Base-by-base conservation (phyloP, 768 basidiomycete species). In the Rhizopogon roseolus region DNA sequence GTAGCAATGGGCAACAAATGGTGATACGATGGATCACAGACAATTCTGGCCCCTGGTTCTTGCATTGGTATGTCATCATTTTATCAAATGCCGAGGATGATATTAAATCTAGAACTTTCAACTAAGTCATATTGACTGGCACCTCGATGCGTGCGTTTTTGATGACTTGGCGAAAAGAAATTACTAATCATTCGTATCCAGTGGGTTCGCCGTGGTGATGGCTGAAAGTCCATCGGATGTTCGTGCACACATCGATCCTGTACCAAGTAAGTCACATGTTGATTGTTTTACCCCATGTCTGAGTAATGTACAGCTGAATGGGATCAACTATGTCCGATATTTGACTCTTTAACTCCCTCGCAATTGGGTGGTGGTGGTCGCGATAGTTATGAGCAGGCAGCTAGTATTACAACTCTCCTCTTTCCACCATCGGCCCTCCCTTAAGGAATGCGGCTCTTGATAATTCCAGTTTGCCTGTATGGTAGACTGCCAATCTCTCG, bases 11-110 rank as follows among this genome's bases (percentile, higher is more conserved):
- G 59, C 59, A 78, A 68, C 64, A 76, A 61, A 73, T 78, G 41
- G 73, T 76, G 7, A 67, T 87, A 37, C 76, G 84, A 46, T 86
- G 80, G 65, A 66, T 71, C 22, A 84, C 84, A 3, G 81, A 87
- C 58, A 87, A 87, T 62, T 69, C 83, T 1, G 86, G 85, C 6
- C 76, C 79, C 11, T 84, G 81, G 78, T 69, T 77, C 58, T 54
- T 77, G 36, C 77, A 60, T 43, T 60, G 57, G 62, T 60, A 49
- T 39, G 60, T 14, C 11, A 19, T 17, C 41, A 2, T 37, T 14
- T n/a, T n/a, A 5, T 25, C 37, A 2, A 6, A n/a, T 34, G 6
- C 17, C 10, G 3, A 36, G 34, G 10, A 9, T 13, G 19, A 14
- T 28, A 17, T 14, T 63, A 6, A 16, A 34, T 11, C 29, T 19